Evolutionary conservation across 2,329 filamentous ascomycete genomes (phyloP).

Genomic region (Chalara sp.): DNA sequence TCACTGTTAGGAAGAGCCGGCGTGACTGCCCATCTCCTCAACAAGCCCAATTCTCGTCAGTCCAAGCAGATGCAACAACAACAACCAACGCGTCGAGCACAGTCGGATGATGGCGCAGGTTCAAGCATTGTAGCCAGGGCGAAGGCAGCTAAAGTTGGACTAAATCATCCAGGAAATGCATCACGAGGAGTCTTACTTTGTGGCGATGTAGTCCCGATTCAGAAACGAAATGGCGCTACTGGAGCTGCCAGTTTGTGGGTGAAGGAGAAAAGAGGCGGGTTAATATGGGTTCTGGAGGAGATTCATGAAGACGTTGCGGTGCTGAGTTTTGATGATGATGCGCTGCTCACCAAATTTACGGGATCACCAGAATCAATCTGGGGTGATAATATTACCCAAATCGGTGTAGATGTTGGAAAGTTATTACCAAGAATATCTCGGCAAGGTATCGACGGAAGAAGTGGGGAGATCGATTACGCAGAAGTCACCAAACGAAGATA

Average conservation of each 20-base stretch:
- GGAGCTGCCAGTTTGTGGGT: conserved; percentile 97
- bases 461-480: conserved; percentile 70
- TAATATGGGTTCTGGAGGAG: conserved; percentile 98
- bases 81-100: conserved; percentile 46
- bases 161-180: conserved; percentile 59
- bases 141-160: conserved; percentile 41
- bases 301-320: conserved; percentile 89
- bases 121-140: conserved; percentile 35
- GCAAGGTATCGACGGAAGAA: conserved; percentile 62
- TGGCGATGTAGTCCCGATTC: conserved; percentile 96
- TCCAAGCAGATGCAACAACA: conserved; percentile 29
- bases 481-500: conserved; percentile 66
- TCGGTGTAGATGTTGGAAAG: conserved; percentile 67
- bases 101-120: conserved; percentile 54
- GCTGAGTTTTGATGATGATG: conserved; percentile 70
- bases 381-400: conserved; percentile 61
- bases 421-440: conserved; percentile 79
- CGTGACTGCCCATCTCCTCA: conserved; percentile 82
- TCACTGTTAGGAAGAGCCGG: conserved; percentile 66
- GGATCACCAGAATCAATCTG: conserved; percentile 85
- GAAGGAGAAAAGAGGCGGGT: conserved; percentile 86
- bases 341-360: conserved; percentile 59
- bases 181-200: conserved; percentile 87
- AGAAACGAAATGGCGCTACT: conserved; percentile 86
- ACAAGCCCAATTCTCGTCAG: conserved; percentile 59